Conservation (phyloP, 805 yeast species). For the Candida piceae region DNA sequence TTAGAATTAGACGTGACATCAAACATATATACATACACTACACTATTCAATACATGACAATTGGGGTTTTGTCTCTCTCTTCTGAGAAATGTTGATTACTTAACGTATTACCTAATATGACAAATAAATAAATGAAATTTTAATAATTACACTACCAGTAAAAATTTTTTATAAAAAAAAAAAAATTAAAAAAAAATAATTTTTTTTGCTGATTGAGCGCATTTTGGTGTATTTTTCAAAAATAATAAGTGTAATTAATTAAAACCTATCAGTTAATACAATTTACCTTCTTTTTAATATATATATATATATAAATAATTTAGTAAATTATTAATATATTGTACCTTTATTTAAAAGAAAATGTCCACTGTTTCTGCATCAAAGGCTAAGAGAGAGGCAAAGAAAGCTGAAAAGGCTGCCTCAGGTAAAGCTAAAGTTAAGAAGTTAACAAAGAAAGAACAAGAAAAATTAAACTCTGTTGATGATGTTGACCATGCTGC, state of each 20-base stretch:
- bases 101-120: too few relatives aligned
- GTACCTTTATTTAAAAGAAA: too few relatives aligned
- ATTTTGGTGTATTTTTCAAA: too few relatives aligned
- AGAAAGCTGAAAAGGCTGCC: constrained; percentile 87
- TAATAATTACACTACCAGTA: constrained; percentile 15
- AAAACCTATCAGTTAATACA: too few relatives aligned
- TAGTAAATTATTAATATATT: too few relatives aligned
- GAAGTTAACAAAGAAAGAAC: constrained; percentile 59
- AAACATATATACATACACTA: too few relatives aligned
- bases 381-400: constrained; percentile 97
- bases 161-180: constrained; percentile 9
- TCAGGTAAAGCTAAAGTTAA: constrained; percentile 62
- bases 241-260: too few relatives aligned
- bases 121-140: too few relatives aligned
- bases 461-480: constrained; percentile 32
- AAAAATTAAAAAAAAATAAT: neutral
- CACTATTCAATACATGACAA: too few relatives aligned
- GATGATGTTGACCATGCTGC: constrained; percentile 62
- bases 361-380: constrained; percentile 71
- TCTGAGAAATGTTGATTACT: neutral
- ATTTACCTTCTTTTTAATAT: too few relatives aligned
- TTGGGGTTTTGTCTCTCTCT: neutral
- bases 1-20: too few relatives aligned
- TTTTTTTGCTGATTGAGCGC: neutral
- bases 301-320: too few relatives aligned